Evolutionary conservation across 2,329 filamentous ascomycete genomes (phyloP), one percentile per base, ranked within the genome.

Genomic region (Fusarium neocosmosporiellum): DNA sequence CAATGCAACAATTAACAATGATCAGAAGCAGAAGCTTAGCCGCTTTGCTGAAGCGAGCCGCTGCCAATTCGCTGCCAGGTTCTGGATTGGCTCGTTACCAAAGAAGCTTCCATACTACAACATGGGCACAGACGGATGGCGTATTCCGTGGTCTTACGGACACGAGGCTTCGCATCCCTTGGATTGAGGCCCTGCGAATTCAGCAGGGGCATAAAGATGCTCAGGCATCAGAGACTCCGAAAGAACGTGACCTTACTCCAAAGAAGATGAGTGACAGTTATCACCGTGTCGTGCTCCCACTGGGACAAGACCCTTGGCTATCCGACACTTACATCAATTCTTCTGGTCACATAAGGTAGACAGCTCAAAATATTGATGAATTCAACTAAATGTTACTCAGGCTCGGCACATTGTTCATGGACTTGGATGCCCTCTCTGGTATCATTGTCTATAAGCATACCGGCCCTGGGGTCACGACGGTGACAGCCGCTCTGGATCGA

Each of bases 271-370:
- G 76, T 39, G 78, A 79, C n/a, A 79, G 78, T 53, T 79, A 79
- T 43, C 78, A 79, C 55, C 73, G 78, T 20, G 76, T 79, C 10
- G 74, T 83, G 16, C 84, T 94, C 31, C 92, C 92, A 8, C 84
- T 95, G 11, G 91, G 89, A 7, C 91, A 89, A 77, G 93, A 95
- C 78, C 92, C 92, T 59, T 95, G 92, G 91, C 84, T 95, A 14
- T 87, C 93, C 13, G 93, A 95, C 78, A 92, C 91, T 0, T 95
- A 95, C 78, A 88, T 94, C 77, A 95, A 95, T 81, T 88, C 92
- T 1, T 90, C 90, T 0, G 93, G 93, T 0, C 92, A 94, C 74
- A 92, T 95, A 74, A 87, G 91, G 78, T 72, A 77, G 9, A 6
- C 31, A 43, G 22, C 9, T 29, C 2, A 5, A 6, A 13, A 24